Conservation (phyloP, 2,329 filamentous ascomycete genomes). For the Aureobasidium pullulans region DNA sequence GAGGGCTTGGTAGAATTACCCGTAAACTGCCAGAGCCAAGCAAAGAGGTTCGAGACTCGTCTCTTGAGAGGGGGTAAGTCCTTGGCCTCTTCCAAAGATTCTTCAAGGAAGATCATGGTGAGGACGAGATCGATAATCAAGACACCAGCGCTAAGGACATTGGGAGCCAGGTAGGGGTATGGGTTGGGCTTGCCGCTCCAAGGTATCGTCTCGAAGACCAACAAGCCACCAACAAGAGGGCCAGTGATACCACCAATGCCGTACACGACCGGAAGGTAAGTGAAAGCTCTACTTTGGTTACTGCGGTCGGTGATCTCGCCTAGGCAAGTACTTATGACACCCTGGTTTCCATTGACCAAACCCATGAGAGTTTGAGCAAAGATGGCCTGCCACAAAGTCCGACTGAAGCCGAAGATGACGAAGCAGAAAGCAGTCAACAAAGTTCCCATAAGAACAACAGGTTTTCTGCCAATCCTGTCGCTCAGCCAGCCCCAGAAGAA, state of each 20-base stretch:
- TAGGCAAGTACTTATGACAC: constrained; percentile 84
- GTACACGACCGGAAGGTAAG: constrained; percentile 93
- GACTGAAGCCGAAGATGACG: constrained; percentile 78
- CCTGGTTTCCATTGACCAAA: constrained; percentile 88
- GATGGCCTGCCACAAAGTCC: constrained; percentile 73
- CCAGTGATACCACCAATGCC: constrained; percentile 89
- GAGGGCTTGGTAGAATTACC: constrained; percentile 48
- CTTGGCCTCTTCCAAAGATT: constrained; percentile 66
- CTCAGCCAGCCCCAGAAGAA: constrained; percentile 85
- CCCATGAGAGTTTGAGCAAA: constrained; percentile 86
- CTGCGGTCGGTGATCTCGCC: constrained; percentile 92
- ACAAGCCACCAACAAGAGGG: constrained; percentile 77
- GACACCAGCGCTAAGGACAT: constrained; percentile 67
- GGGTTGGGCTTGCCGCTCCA: constrained; percentile 45
- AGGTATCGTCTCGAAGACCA: constrained; percentile 60
- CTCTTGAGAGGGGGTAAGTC: constrained; percentile 53
- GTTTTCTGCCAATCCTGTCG: constrained; percentile 72
- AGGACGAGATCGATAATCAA: constrained; percentile 66
- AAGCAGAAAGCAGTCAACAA: constrained; percentile 77
- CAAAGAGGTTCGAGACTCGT: constrained; percentile 53
- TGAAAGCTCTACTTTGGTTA: constrained; percentile 90
- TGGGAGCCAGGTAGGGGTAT: constrained; percentile 81
- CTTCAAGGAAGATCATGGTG: constrained; percentile 74
- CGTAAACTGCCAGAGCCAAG: constrained; percentile 64
- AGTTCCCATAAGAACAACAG: constrained; percentile 74